Percentiles rank a stretch among this genome's conserved stretches.
phyloP scores from a whole-genome alignment of 768 basidiomycete species.

The Lactarius quietus region DNA sequence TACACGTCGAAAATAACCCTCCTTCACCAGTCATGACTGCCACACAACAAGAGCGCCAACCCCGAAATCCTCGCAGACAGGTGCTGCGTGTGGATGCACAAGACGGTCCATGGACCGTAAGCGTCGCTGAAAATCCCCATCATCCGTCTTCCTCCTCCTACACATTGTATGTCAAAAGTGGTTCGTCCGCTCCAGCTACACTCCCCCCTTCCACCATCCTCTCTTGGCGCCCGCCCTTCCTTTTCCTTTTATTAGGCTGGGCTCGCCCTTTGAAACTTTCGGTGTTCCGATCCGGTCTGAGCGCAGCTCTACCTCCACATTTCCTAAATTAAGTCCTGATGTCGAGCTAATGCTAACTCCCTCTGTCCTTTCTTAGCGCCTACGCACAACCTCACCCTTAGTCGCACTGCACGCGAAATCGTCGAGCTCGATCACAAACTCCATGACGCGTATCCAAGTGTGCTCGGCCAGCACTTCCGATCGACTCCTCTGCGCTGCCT shows the following conservation, averaged over 20 bases:
- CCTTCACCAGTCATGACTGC: constrained; percentile 29
- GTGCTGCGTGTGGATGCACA: constrained; percentile 63
- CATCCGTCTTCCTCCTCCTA: constrained; percentile 68
- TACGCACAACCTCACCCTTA: constrained; percentile 86
- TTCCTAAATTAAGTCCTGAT: constrained; percentile 26
- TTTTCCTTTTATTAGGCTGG: constrained; percentile 23
- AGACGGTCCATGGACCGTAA: constrained; percentile 84
- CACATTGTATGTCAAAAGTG: constrained; percentile 89
- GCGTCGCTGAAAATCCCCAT: constrained; percentile 81
- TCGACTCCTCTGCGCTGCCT: constrained; percentile 53
- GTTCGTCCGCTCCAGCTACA: constrained; percentile 32
- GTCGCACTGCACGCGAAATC: constrained; percentile 71
- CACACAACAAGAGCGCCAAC: constrained; percentile 27
- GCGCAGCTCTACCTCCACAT: constrained; percentile 22
- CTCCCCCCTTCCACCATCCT: constrained; percentile 24
- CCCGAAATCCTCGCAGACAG: constrained; percentile 38
- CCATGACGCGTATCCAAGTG: constrained; percentile 54
- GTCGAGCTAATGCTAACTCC: constrained; percentile 12
- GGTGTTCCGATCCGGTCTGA: constrained; percentile 4
- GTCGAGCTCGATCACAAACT: constrained; percentile 82
- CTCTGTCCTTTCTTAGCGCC: constrained; percentile 52
- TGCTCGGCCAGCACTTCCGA: constrained; percentile 60
- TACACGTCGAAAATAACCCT: constrained; percentile 29
- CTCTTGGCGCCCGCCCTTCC: constrained; percentile 3
- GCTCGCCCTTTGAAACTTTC: constrained; percentile 20